A percentile compares a stretch with the other conserved stretches of the same genome.
Evolutionary conservation across 352 stramenopile species (phyloP).

Genomic region (Phytophthora pluvialis): DNA sequence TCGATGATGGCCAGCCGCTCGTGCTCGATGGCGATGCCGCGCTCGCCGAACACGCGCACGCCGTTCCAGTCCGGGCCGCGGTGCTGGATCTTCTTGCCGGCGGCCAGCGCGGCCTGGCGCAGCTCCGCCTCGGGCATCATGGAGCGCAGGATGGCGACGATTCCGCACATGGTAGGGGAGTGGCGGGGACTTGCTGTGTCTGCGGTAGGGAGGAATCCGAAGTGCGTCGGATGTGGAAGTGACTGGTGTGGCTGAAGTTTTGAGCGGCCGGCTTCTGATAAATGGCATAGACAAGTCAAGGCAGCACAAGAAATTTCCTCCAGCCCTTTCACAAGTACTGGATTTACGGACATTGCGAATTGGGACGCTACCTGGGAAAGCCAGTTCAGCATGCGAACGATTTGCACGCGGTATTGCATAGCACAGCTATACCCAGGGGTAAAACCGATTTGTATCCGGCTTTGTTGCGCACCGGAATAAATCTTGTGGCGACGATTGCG

Average conservation of each 20-base stretch:
- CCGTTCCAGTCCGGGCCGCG: conserved; percentile 97
- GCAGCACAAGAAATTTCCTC: conserved; percentile 54
- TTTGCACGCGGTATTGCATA: neutral
- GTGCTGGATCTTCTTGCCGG: conserved; percentile 96
- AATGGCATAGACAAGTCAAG: conserved; percentile 4
- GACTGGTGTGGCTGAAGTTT: too few relatives aligned
- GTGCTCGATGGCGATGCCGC: conserved; percentile 94
- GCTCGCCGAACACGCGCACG: conserved; percentile 79
- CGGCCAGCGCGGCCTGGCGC: conserved; percentile 93
- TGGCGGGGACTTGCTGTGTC: neutral
- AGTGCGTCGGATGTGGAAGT: conserved; percentile 21
- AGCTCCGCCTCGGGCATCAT: conserved; percentile 94
- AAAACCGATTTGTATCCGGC: neutral
- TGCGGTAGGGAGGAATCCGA: neutral
- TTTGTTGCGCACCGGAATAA: conserved; percentile 15
- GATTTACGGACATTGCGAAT: neutral
- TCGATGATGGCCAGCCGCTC: conserved; percentile 99
- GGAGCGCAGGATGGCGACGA: conserved; percentile 98
- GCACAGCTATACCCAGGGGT: conserved; percentile 3
- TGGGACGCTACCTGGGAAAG: neutral
- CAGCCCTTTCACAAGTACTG: neutral
- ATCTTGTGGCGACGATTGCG: conserved; percentile 14
- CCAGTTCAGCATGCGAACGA: neutral
- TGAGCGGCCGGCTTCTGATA: conserved; percentile 23
- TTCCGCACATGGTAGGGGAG: conserved; percentile 93